Conservation (phyloP, 1,284 basidiomycete species). For the Flammula alnicola region DNA sequence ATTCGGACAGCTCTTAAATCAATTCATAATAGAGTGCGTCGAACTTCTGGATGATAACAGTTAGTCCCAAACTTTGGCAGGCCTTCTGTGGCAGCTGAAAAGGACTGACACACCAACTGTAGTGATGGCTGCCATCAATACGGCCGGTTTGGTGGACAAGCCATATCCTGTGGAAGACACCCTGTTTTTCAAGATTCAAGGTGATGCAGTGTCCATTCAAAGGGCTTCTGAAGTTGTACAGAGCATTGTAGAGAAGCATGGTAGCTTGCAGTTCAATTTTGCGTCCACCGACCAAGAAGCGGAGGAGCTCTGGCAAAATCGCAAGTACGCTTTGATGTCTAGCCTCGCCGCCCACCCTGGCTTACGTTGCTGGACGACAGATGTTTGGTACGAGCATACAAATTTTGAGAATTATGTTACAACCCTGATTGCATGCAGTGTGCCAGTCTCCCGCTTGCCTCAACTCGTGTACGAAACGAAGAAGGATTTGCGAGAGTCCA, state of each 20-base stretch:
- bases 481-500: conserved; percentile 67
- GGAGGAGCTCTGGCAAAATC: conserved; percentile 84
- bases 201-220: conserved; percentile 64
- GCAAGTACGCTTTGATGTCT: conserved; percentile 84
- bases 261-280: conserved; percentile 75
- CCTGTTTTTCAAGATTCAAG: conserved; percentile 91
- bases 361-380: conserved; percentile 82
- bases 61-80: conserved; percentile 32
- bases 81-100: not conserved
- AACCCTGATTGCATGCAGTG: conserved; percentile 48
- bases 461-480: conserved; percentile 76
- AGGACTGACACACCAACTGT: not conserved
- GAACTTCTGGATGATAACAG: conserved; percentile 80
- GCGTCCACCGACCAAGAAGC: conserved; percentile 80
- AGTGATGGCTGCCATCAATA: conserved; percentile 84
- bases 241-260: conserved; percentile 68
- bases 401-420: not conserved
- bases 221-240: conserved; percentile 65
- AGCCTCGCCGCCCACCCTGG: conserved; percentile 70
- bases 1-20: conserved; percentile 4
- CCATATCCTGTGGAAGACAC: conserved; percentile 78
- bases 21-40: conserved; percentile 66
- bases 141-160: conserved; percentile 56
- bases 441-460: conserved; percentile 77
- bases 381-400: conserved; percentile 90